Evolutionary conservation across 305 asterid genomes (phyloP).

Genomic region (Ruellia speciosa): DNA sequence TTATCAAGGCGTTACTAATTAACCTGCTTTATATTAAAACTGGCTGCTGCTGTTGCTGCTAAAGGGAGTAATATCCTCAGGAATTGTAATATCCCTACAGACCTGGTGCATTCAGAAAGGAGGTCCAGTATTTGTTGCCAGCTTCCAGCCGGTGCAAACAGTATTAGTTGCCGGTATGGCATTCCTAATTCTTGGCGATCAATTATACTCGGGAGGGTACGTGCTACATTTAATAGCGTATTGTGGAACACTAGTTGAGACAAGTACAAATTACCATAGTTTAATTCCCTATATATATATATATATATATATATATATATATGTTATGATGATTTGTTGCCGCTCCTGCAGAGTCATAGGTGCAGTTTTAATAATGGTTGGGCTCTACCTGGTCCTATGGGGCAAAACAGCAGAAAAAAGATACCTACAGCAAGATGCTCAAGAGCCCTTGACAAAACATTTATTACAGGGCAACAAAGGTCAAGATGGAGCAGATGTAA

Average conservation of each 20-base stretch:
- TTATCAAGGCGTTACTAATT: too few relatives aligned
- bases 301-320: too few relatives aligned
- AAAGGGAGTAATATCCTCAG: slow-evolving; percentile 86
- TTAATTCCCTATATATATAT: too few relatives aligned
- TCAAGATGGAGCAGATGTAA: slow-evolving; percentile 26
- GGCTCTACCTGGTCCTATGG: slow-evolving; percentile 78
- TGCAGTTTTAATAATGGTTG: slow-evolving; percentile 57
- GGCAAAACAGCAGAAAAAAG: slow-evolving; percentile 65
- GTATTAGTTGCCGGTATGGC: slow-evolving; percentile 77
- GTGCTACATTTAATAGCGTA: too few relatives aligned
- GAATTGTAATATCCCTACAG: slow-evolving; percentile 72
- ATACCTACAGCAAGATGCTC: slow-evolving; percentile 28
- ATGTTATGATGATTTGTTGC: slow-evolving; percentile 3
- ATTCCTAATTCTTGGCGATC: slow-evolving; percentile 62
- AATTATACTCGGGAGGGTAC: slow-evolving; percentile 68
- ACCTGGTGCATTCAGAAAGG: slow-evolving; percentile 92
- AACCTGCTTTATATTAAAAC: not conserved
- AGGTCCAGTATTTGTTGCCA: slow-evolving; percentile 80
- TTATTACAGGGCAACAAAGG: slow-evolving; percentile 35
- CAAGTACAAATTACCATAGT: not conserved
- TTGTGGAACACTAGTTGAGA: too few relatives aligned
- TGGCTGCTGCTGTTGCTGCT: slow-evolving; percentile 8
- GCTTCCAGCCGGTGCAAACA: slow-evolving; percentile 88
- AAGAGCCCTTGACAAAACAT: slow-evolving; percentile 50
- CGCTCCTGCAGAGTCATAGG: slow-evolving; percentile 55